A percentile compares a stretch with the other conserved stretches of the same genome.
Evolutionary conservation across 2,329 filamentous ascomycete genomes (phyloP).

Genomic region (Colletotrichum brevisporum): DNA sequence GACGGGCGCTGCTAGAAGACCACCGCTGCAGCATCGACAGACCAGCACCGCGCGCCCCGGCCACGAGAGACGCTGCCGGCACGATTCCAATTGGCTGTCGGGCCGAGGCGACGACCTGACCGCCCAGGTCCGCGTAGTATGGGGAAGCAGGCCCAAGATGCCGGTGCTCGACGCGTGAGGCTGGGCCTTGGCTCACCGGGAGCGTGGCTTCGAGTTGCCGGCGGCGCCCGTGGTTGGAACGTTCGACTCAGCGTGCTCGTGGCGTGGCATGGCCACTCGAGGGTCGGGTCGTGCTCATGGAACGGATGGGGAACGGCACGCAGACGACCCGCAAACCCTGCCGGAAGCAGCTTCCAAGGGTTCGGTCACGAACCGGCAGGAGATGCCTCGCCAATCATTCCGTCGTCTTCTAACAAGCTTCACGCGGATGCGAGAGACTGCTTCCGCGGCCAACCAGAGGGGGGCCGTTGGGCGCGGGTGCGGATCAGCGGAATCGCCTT

Average conservation of each 20-base stretch:
- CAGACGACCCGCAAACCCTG: neutral
- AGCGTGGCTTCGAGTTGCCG: neutral
- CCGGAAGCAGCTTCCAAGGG: neutral
- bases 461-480: neutral
- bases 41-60: neutral
- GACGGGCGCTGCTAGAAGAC: neutral
- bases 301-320: neutral
- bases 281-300: neutral
- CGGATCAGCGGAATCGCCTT: neutral
- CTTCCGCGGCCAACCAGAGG: conserved; percentile 13
- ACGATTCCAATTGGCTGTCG: conserved; percentile 19
- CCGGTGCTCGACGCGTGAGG: neutral
- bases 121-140: neutral
- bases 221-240: neutral
- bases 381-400: neutral
- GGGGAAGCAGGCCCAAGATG: conserved; percentile 7
- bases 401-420: conserved; percentile 10
- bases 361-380: neutral
- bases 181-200: conserved; percentile 1
- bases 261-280: neutral
- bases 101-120: neutral
- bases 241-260: neutral
- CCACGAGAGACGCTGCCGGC: neutral
- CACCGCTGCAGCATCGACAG: neutral
- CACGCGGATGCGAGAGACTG: neutral